Base-by-base conservation (phyloP, 2,329 filamentous ascomycete genomes). In the Aspergillus fischeri region DNA sequence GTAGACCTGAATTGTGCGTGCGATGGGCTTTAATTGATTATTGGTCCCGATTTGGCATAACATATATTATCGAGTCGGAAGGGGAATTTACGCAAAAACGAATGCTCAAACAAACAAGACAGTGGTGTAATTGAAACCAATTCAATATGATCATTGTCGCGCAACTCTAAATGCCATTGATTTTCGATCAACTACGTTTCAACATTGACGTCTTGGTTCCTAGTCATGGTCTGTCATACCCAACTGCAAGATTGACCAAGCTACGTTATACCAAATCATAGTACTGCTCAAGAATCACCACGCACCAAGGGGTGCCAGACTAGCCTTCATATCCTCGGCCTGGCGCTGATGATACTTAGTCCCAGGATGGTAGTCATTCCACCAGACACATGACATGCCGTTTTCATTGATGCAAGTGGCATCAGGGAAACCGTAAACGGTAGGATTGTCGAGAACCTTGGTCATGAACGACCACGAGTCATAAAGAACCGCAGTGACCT, bases 351-450 rank as follows among this genome's bases (percentile, higher is more conserved):
- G 69, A 56, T 69, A 72, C 53, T 67, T 70, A 3, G 61, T 47
- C 1, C 65, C 64, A 3, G 71, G 70, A 48, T 73, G 70, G 48
- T 71, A 72, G 51, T 62, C 49, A 57, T 73, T 69, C 67, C 70
- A 71, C 70, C 71, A 72, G 3, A 73, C 29, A 60, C 70, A 72
- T 8, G 57, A 62, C 2, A 48, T 51, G 3, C 70, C 70, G 54
- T 71, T 64, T 21, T 60, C 55, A 53, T 70, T 61, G 32, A 71
- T 64, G 48, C 70, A 73, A 8, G 63, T 68, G 6, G 62, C 62
- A 59, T 70, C 60, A 2, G 60, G 57, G 44, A 65, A 72, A 17
- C 66, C 67, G 50, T 70, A 71, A 7, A 53, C 20, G 2, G 52
- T 25, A 1, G 71, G 71, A 14, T 56, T 53, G 52, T 73, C 62